Conservation (phyloP, 2,329 filamentous ascomycete species). For the Fusarium sp. region DNA sequence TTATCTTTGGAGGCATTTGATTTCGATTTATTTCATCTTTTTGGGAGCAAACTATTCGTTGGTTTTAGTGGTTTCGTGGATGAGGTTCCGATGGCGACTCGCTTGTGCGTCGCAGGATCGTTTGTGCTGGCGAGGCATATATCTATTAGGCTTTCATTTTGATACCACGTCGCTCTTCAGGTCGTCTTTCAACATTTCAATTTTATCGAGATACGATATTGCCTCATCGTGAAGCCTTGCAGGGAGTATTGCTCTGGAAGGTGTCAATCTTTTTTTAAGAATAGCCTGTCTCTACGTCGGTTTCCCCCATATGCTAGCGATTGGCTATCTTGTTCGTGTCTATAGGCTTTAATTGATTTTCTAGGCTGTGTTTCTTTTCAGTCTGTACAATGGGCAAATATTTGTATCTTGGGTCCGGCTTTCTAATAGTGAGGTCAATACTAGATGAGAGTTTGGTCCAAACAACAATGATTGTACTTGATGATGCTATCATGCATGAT, state of each 20-base stretch:
- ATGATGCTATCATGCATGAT: neutral
- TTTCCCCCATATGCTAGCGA: neutral
- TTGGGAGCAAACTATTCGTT: constrained; percentile 39
- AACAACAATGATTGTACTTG: constrained; percentile 25
- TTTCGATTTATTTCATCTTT: constrained; percentile 14
- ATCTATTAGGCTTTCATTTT: constrained; percentile 46
- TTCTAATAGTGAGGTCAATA: neutral
- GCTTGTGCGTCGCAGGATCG: constrained; percentile 35
- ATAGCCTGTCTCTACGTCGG: neutral
- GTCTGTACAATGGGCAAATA: neutral
- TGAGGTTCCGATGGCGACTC: constrained; percentile 37
- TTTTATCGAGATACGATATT: neutral
- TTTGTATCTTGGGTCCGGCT: neutral
- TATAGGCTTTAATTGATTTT: neutral
- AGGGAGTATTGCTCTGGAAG: neutral
- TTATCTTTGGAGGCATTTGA: constrained; percentile 35
- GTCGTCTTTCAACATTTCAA: constrained; percentile 37
- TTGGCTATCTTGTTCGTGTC: neutral
- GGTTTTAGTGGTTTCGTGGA: constrained; percentile 19
- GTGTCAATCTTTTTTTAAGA: neutral
- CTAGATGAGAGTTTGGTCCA: neutral
- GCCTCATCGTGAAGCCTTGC: constrained; percentile 7
- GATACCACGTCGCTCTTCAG: constrained; percentile 46
- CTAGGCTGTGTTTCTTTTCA: constrained; percentile 8
- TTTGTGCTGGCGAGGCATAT: constrained; percentile 42